Base-by-base conservation (phyloP, 2,329 filamentous ascomycete genomes). In the Chaetomium strumarium region DNA sequence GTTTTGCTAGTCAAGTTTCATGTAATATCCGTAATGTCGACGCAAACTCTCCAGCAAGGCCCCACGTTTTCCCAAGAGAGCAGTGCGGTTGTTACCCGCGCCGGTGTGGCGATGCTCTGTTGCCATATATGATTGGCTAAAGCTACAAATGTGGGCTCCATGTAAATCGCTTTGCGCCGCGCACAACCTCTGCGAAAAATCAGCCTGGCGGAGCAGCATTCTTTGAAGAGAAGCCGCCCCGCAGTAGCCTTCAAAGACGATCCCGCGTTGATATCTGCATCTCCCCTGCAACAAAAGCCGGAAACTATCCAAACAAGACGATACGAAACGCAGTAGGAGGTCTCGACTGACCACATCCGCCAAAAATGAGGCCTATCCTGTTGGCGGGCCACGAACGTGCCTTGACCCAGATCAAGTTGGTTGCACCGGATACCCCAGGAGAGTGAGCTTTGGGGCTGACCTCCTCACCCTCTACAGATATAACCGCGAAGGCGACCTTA, bases 381-480 rank as follows among this genome's bases (percentile, higher is more conserved):
- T 82, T 99, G 67, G 86, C 90, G 71, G 93, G 93, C 74, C 93
- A 99, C 84, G 90, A 95, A 80, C 88, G 90, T 78, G 89, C 90
- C 75, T 81, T 96, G 74, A 96, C 90, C 70, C 90, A 96, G 74
- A 92, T 96, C 73, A 89, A 85, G 85, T 90, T 79, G 66, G 77
- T 70, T 37, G 31, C 50, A 50, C 46, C 34, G 19, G 31, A 48
- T 16, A 5, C 16, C 20, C 14, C 14, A 42, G 29, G 20, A n/a
- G 2, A n/a, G 31, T 31, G 16, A 17, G 17, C 16, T 29, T 37
- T 16, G 52, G 14, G 34, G 41, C 51, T 52, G 17, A 51, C 55
- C 50, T 49, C 14, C 12, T 39, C 31, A 14, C 52, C 2, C 46
- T 24, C 14, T 17, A 9, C 55, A 90, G 86, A 70, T 96, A 89